Conservation (phyloP, 805 yeast species). For the Schwanniomyces sp. region DNA sequence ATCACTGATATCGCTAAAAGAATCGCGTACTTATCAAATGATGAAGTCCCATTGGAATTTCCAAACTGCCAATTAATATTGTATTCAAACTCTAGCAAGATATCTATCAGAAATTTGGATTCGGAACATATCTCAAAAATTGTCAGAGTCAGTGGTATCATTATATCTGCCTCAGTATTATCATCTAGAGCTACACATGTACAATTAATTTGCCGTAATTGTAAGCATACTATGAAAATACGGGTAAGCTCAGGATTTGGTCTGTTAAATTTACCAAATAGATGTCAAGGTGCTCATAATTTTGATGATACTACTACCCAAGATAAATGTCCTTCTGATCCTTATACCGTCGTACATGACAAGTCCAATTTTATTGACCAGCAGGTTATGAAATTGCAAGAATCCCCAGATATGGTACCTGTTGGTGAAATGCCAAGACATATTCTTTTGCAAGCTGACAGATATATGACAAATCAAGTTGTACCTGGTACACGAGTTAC, state of each 20-base stretch:
- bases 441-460: conserved; percentile 79
- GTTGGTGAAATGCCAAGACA: conserved; percentile 99
- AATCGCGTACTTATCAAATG: conserved; percentile 54
- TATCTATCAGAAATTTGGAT: conserved; percentile 77
- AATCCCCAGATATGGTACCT: conserved; percentile 97
- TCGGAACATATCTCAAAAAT: conserved; percentile 87
- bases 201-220: conserved; percentile 81
- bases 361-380: conserved; percentile 93
- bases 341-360: conserved; percentile 91
- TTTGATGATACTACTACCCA: conserved; percentile 50
- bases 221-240: conserved; percentile 76
- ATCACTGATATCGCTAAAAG: conserved; percentile 84
- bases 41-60: conserved; percentile 52
- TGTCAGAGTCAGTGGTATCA: conserved; percentile 88
- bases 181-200: conserved; percentile 83
- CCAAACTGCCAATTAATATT: conserved; percentile 85
- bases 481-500: conserved; percentile 96
- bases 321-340: conserved; percentile 82
- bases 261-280: conserved; percentile 62
- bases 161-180: conserved; percentile 87
- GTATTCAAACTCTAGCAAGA: conserved; percentile 66
- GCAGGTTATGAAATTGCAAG: conserved; percentile 90
- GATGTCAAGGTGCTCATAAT: conserved; percentile 53
- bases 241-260: conserved; percentile 70
- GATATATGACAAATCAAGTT: conserved; percentile 84